Evolutionary conservation across 371 early-diverging fungal genomes (phyloP), one percentile per base, ranked within the genome.

Genomic region (Lichtheimia ramosa): DNA sequence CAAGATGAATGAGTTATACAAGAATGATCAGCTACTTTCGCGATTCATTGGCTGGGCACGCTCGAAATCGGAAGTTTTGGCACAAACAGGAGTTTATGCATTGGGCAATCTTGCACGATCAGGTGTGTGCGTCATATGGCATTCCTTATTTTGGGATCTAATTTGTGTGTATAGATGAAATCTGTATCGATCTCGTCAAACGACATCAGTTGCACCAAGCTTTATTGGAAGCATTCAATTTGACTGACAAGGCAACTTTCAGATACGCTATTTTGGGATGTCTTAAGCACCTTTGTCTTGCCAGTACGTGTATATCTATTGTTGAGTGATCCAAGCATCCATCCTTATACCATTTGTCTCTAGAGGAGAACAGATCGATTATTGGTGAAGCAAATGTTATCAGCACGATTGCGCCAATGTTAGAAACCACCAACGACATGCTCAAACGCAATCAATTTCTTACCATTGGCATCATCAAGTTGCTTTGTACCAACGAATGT

Each of bases 81-180:
- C 63, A 51, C 71, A 79, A 66, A 76, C 79, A 53, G 83, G 83
- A 0, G 77, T 77, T 6, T 79, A 85, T 53, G 71, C 74, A 4
- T 61, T 88, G 40, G 88, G 84, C 51, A 88, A 88, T 55, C 75
- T 88, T 42, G 86, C 86, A 13, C 67, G 88, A 61, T 73, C 83
- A 63, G 83, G 84, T 83, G 73, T 10, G 34, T 34, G 34, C 34
- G 10, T 34, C 10, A 34, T 34, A 34, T 34, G 34, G 10, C 34
- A 34, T 34, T 34, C 34, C 34, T 34, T 34, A 8, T 34, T 34
- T 34, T 34, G 34, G 10, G 10, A 34, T 10, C 10, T 34, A n/a
- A 46, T 46, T 46, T 21, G 21, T 46, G 46, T 46, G 46, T 4
- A 49, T 60, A 87, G 88, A 86, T 62, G 61, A 69, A 23, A 75